Percentiles rank a stretch among this genome's conserved stretches.
These are phyloP conservation scores for Chytriomyces sp. DNA, from an alignment of 192 early-diverging fungal species.

Conservation along the genomic window DNA sequence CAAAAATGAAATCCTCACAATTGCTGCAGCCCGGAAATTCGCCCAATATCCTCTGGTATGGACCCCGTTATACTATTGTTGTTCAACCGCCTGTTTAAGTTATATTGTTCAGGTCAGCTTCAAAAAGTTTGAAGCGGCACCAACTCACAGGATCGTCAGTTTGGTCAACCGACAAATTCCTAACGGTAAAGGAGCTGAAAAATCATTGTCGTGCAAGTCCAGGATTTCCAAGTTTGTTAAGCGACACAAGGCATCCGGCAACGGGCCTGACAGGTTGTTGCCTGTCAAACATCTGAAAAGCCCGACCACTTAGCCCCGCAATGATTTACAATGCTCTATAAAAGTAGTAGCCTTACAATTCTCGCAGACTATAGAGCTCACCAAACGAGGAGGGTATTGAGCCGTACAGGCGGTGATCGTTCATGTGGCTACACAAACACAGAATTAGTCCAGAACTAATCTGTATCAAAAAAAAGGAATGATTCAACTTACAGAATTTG, in stretches of 20 bases:
- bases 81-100: constrained; percentile 11
- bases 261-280: constrained; percentile 1
- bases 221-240: background rate
- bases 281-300: background rate
- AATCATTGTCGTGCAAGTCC: constrained; percentile 19
- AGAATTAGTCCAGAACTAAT: background rate
- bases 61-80: constrained; percentile 2
- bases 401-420: background rate
- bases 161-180: constrained; percentile 14
- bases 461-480: too few relatives aligned
- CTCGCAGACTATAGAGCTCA: background rate
- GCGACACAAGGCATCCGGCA: constrained; percentile 6
- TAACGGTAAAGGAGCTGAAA: constrained; percentile 9
- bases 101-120: too few relatives aligned
- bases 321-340: background rate
- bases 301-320: background rate
- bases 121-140: too few relatives aligned
- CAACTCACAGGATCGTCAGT: background rate
- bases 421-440: background rate
- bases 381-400: background rate
- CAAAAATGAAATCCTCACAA: constrained; percentile 3
- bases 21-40: background rate
- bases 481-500: background rate
- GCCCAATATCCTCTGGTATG: constrained; percentile 8
- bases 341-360: background rate